Base-by-base conservation (phyloP, 768 basidiomycete genomes). In the Calocera cornea region DNA sequence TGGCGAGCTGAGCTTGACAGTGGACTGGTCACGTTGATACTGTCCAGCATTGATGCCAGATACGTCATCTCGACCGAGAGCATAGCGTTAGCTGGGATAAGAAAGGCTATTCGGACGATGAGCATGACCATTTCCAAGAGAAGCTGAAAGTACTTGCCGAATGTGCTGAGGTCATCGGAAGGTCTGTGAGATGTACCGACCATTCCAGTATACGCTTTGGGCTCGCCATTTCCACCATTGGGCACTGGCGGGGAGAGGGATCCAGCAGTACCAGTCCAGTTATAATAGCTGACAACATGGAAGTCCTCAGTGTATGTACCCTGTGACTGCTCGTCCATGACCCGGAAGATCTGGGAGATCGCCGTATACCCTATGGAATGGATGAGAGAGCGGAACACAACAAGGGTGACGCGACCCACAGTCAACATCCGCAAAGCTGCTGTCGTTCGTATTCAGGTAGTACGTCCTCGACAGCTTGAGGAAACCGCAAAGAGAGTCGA, bases 51-150 rank as follows among this genome's bases (percentile, higher is more conserved):
- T 16, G 79, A 76, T 0, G 85, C 86, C 33, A 90, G 74, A 71
- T 89, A 79, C 8, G 72, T 76, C 47, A 90, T 75, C 73, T 91
- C 88, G 19, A 90, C 87, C 67, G 85, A 87, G 66, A 91, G 78
- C 88, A 91, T 89, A 7, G 89, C 89, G 75, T 91, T 91, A 7
- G 87, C 89, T 1, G 89, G 86, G 0, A 85, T 87, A 68, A 89
- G 78, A 75, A 88, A 91, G 2, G 89, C 88, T 89, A 64, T 10
- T 12, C 7, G 36, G 24, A 66, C 24, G 2, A 64, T n/a, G 33
- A 54, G 44, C 33, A 68, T 34, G 24, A 41, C 19, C 40, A 47
- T 17, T 47, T 19, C 19, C 16, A 7, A 19, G 19, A 8, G 19
- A 7, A 17, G 8, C 3, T 24, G 8, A 27, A 1, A 66, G 2